A percentile compares a stretch with the other conserved stretches of the same genome.
Evolutionary conservation across 257 asterid genomes (phyloP).

Genomic region (Handroanthus guayacan): DNA sequence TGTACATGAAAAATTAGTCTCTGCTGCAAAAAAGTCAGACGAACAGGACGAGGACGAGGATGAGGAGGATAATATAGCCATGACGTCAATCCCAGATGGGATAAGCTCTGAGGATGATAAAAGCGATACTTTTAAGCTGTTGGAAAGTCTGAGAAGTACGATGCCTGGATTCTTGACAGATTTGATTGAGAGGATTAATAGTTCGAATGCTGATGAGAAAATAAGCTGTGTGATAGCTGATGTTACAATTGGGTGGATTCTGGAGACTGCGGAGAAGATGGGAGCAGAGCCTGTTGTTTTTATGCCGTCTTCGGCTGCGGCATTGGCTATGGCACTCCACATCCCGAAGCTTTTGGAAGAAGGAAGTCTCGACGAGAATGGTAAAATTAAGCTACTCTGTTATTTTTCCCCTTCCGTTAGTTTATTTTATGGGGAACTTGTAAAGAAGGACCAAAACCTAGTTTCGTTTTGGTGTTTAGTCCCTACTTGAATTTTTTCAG

Average conservation of each 20-base stretch:
- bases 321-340: conserved; percentile 24
- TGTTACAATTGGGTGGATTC: conserved; percentile 41
- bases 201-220: conserved; percentile 26
- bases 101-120: conserved; percentile 21
- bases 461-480: too few relatives aligned
- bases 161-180: conserved; percentile 27
- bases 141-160: conserved; percentile 25
- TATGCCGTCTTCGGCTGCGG: conserved; percentile 39
- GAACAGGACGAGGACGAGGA: background rate
- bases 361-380: conserved; percentile 30
- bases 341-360: conserved; percentile 40
- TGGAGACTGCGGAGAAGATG: conserved; percentile 38
- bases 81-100: conserved; percentile 49
- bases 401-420: too few relatives aligned
- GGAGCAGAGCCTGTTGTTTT: conserved; percentile 41
- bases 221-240: conserved; percentile 49
- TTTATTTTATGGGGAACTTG: too few relatives aligned
- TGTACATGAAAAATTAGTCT: conserved; percentile 41
- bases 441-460: too few relatives aligned
- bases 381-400: conserved; percentile 11
- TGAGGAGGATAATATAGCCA: background rate
- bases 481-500: too few relatives aligned
- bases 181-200: conserved; percentile 36
- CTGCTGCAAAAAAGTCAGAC: conserved; percentile 14
- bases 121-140: background rate